Percentiles rank a stretch among this genome's conserved stretches.
Conservation (phyloP, 2,329 filamentous ascomycete species). For the Hypoxylon sp. region DNA sequence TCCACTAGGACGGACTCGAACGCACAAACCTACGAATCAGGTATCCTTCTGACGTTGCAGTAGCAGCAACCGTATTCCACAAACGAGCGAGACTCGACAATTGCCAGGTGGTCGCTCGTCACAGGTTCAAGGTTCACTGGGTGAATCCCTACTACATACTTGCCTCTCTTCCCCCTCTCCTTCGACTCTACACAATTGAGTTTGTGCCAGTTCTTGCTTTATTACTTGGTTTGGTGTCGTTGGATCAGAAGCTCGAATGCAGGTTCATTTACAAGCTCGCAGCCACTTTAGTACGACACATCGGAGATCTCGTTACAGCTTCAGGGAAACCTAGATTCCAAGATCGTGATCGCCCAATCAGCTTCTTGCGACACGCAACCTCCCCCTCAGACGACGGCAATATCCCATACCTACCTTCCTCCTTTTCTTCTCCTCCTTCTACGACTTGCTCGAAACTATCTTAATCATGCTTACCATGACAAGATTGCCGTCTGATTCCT, state of each 20-base stretch:
- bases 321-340: conserved; percentile 17
- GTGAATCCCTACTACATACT: conserved; percentile 4
- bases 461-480: conserved; percentile 51
- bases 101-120: conserved; percentile 37
- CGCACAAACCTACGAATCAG: conserved; percentile 20
- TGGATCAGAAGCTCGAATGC: conserved; percentile 23
- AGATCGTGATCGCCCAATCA: conserved; percentile 19
- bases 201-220: conserved; percentile 1
- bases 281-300: not conserved
- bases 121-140: conserved; percentile 37
- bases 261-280: conserved; percentile 9
- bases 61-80: conserved; percentile 12
- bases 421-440: conserved; percentile 6
- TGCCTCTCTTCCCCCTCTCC: conserved; percentile 7
- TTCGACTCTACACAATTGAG: conserved; percentile 18
- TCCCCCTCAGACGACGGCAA: no score
- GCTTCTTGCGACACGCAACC: conserved; percentile 13
- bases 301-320: conserved; percentile 1
- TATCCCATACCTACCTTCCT: conserved; percentile 6
- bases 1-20: conserved; percentile 13
- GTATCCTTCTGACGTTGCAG: conserved; percentile 16
- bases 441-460: conserved; percentile 8
- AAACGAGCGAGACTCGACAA: conserved; percentile 17
- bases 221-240: not conserved
- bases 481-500: conserved; percentile 54